Evolutionary conservation across 1,139 yeast genomes (phyloP), one percentile per base, ranked within the genome.

Genomic region (Blastobotrys niveus): DNA sequence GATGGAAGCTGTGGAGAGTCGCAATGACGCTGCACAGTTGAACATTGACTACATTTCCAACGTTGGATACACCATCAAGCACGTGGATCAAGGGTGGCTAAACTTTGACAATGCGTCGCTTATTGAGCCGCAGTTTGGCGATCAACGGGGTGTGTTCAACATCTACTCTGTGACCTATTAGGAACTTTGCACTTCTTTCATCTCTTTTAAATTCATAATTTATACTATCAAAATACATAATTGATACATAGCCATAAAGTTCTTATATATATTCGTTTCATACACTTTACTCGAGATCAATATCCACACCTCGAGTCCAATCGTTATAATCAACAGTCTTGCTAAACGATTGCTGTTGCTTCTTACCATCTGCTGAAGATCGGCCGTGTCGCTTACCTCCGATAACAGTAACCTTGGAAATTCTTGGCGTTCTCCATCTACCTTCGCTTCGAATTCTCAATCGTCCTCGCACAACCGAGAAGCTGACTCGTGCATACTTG

Each of bases 31-130:
- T 12, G 26, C 46, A 10, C 17, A 31, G 20, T 43, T 45, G 18
- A 22, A 32, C 10, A 51, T 53, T 31, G 39, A 38, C 20, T 54
- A 32, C 21, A 37, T 30, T 19, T n/a, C 47, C 3, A 34, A 18
- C 7, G 27, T 44, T 26, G 56, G 56, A 2, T 54, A 54, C 42
- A 34, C 46, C 2, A 42, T 54, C 25, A 32, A 43, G 34, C 31
- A 27, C 25, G 18, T 42, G 24, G 36, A 27, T 26, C 36, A 42
- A 3, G 9, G 35, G 5, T 49, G 30, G 20, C 36, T 46, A 8
- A 27, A 40, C 9, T 36, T 42, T 32, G 42, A 42, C 32, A n/a
- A 33, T 19, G 18, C 38, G 3, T 7, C 17, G 10, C 21, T 39
- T 9, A 35, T 32, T 20, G 12, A 35, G 3, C 46, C 44, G 4